Evolutionary conservation across 495 filamentous ascomycete species (phyloP), one percentile per base, ranked within the genome.

Genomic region (Entonaema liquescens): DNA sequence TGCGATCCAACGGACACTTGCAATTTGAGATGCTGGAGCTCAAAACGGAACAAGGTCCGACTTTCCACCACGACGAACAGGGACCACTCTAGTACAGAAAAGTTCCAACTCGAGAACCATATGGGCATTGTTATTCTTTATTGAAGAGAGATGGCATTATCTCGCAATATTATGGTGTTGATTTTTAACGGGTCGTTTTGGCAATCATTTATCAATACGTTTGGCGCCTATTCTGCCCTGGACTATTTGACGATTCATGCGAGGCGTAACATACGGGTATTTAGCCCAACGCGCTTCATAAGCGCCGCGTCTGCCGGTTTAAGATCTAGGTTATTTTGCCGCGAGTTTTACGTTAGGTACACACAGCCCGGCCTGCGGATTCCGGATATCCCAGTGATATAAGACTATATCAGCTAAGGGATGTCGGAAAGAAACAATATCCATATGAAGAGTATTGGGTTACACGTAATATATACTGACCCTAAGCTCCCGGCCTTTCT

Each of bases 41-140:
- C 58, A 62, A 42, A 67, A 57, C 71, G 71, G 71, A 64, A 70
- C 47, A 44, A 70, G 71, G 71, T 29, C 71, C 71, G 71, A 74
- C 59, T 67, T 74, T 70, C 71, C 71, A 74, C 59, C 49, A 36
- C 55, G n/a, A n/a, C 53, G 12, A 63, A 47, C 25, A 65, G 13
- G 44, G 42, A 21, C 44, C 44, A 6, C 49, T 31, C 53, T 60
- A 21, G 23, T 38, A 59, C 28, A 31, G 47, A 29, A 60, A 56
- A 17, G 47, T n/a, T 17, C n/a, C n/a, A n/a, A 9, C 19, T 25
- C 35, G 62, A 25, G 47, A 33, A 67, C 29, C 4, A 21, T 15
- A 50, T 42, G 33, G 44, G 15, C 28, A n/a, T 59, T 26, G 8
- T 9, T 21, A 13, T 61, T 25, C 31, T 52, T 53, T 31, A 42